Percentiles rank a stretch among this genome's conserved stretches.
Evolutionary conservation across 2,329 filamentous ascomycete species (phyloP).

Genomic region (Rachicladosporium sp.): DNA sequence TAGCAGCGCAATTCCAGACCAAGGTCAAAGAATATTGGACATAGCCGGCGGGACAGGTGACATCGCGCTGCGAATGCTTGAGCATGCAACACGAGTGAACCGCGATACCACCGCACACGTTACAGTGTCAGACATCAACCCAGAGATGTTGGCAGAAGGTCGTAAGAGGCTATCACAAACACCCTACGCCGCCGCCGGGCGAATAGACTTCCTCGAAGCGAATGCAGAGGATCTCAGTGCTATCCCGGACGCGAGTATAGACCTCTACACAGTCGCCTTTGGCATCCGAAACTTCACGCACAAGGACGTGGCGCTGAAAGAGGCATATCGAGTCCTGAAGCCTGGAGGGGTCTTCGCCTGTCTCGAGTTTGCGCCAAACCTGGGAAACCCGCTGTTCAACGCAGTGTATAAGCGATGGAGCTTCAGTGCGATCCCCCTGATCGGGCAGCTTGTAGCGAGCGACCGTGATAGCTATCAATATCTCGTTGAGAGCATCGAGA

Average conservation of each 20-base stretch:
- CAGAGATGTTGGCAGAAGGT: slow-evolving; percentile 84
- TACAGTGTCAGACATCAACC: slow-evolving; percentile 92
- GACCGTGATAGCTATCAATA: slow-evolving; percentile 97
- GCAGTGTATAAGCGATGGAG: slow-evolving; percentile 90
- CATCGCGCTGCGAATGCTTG: slow-evolving; percentile 91
- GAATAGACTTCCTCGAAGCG: slow-evolving; percentile 68
- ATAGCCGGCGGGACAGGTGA: slow-evolving; percentile 95
- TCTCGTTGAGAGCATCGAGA: slow-evolving; percentile 92
- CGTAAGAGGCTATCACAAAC: slow-evolving; percentile 59
- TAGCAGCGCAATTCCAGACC: slow-evolving; percentile 34
- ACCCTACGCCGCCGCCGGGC: slow-evolving; percentile 42
- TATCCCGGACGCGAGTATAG: slow-evolving; percentile 60
- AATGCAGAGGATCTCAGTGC: slow-evolving; percentile 67
- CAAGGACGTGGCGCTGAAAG: slow-evolving; percentile 67
- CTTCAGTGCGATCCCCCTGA: slow-evolving; percentile 84
- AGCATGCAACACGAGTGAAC: slow-evolving; percentile 73
- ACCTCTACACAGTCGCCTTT: slow-evolving; percentile 95
- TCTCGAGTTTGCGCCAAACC: slow-evolving; percentile 77
- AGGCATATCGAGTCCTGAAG: slow-evolving; percentile 80
- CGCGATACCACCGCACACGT: slow-evolving; percentile 69
- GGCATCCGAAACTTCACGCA: slow-evolving; percentile 96
- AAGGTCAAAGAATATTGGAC: slow-evolving; percentile 70
- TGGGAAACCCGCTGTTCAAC: slow-evolving; percentile 66
- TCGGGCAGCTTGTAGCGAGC: slow-evolving; percentile 86
- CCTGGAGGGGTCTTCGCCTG: slow-evolving; percentile 95